Conservation (phyloP, 441 rosid genomes). For the Eruca vesicaria region DNA sequence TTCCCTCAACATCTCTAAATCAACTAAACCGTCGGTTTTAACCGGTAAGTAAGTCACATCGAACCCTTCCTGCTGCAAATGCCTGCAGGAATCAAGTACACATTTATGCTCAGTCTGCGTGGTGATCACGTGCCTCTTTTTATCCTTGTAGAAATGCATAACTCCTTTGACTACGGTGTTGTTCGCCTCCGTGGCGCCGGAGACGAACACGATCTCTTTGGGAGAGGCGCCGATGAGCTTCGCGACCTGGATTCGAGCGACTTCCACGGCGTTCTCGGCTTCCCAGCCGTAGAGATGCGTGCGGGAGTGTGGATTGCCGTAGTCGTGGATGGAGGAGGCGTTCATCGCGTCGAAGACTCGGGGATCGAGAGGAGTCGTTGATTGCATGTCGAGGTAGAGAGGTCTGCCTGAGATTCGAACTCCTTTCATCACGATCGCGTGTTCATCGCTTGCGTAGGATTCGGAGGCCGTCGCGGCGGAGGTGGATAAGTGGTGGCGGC, state of each 20-base stretch:
- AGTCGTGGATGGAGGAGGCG: constrained; percentile 63
- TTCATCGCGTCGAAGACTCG: constrained; percentile 88
- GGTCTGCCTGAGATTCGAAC: constrained; percentile 80
- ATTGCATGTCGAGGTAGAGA: constrained; percentile 84
- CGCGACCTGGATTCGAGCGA: constrained; percentile 80
- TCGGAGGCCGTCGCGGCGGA: constrained; percentile 21
- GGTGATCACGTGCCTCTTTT: constrained; percentile 84
- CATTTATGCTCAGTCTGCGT: constrained; percentile 98
- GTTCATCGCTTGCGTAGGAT: constrained; percentile 34
- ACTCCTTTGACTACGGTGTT: constrained; percentile 84
- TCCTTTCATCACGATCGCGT: constrained; percentile 68
- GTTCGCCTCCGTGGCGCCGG: constrained; percentile 94
- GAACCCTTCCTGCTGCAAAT: constrained; percentile 92
- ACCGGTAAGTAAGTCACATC: constrained; percentile 88
- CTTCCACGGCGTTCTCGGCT: constrained; percentile 81
- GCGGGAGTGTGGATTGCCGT: constrained; percentile 93
- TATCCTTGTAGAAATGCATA: constrained; percentile 89
- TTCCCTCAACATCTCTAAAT: constrained; percentile 56
- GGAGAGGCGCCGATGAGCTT: constrained; percentile 71
- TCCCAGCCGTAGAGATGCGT: constrained; percentile 98
- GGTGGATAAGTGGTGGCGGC: constrained; percentile 38
- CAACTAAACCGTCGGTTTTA: constrained; percentile 65
- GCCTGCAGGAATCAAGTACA: constrained; percentile 89
- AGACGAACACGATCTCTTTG: constrained; percentile 82
- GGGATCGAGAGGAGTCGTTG: constrained; percentile 92